Evolutionary conservation across 345 rosid genomes (phyloP).

Genomic region (Ailanthus altissimus): DNA sequence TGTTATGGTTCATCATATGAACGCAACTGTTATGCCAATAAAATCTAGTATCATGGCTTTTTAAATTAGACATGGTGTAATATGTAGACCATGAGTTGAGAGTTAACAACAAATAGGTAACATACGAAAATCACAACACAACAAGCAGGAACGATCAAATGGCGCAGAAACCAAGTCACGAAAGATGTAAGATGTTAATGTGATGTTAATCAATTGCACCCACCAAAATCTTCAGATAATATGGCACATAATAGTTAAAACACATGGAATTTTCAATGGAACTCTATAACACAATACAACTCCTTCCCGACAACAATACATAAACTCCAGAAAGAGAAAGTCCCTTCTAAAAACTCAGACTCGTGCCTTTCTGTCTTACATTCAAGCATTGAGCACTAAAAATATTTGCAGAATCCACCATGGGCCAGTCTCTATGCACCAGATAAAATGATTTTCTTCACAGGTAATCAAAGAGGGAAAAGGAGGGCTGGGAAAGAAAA

Average conservation of each 20-base stretch:
- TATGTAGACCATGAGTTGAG: not conserved
- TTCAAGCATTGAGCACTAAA: too few relatives aligned
- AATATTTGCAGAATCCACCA: too few relatives aligned
- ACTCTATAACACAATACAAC: too few relatives aligned
- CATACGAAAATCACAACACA: not conserved
- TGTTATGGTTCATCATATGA: not conserved
- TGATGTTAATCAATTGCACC: not conserved
- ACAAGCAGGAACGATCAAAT: not conserved
- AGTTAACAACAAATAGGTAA: not conserved
- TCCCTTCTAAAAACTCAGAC: too few relatives aligned
- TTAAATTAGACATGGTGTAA: not conserved
- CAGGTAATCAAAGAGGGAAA: not conserved
- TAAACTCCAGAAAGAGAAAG: too few relatives aligned
- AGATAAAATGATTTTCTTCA: not conserved
- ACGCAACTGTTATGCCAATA: not conserved
- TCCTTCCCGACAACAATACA: too few relatives aligned
- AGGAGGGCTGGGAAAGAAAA: not conserved
- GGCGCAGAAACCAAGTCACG: not conserved
- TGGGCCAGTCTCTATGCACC: too few relatives aligned
- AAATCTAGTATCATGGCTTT: not conserved
- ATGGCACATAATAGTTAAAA: not conserved
- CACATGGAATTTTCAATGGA: not conserved
- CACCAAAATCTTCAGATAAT: not conserved
- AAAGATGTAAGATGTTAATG: not conserved
- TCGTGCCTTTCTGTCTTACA: too few relatives aligned